Percentiles rank a stretch among this genome's conserved stretches.
phyloP scores from a whole-genome alignment of 179 eudicot genomes.

The Beta macrorhiza region DNA sequence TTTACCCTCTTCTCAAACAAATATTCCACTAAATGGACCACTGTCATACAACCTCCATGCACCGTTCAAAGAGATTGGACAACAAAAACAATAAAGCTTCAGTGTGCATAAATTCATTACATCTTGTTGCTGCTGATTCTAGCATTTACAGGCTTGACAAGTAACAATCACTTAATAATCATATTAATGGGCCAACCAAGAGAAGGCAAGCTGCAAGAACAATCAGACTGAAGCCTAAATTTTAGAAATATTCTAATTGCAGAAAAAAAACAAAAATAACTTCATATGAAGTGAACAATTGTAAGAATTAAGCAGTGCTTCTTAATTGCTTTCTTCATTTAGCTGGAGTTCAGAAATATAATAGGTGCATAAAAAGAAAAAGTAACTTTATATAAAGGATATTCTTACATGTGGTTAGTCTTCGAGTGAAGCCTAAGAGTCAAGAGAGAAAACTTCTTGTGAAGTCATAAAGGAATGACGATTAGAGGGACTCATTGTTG shows the following conservation, averaged over 20 bases:
- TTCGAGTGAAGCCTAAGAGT: too few relatives aligned
- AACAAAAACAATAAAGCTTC: neutral
- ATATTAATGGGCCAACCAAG: neutral
- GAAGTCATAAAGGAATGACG: too few relatives aligned
- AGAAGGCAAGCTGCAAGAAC: neutral
- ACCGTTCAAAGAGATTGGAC: neutral
- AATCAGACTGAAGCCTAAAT: neutral
- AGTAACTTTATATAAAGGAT: too few relatives aligned
- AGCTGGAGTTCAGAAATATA: neutral
- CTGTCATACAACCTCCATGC: neutral
- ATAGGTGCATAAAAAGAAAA: too few relatives aligned
- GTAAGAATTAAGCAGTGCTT: neutral
- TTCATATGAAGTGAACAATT: neutral
- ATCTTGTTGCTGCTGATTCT: neutral
- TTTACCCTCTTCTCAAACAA: neutral
- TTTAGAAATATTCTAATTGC: neutral
- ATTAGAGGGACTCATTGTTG: too few relatives aligned
- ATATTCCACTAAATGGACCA: neutral
- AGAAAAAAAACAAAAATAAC: neutral
- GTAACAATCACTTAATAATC: neutral
- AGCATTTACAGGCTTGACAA: neutral
- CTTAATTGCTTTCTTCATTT: neutral
- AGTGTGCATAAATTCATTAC: neutral
- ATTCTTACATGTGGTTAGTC: too few relatives aligned
- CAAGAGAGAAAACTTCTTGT: too few relatives aligned